Evolutionary conservation across 164 flowering plant genomes (phyloP).

Genomic region (Vitis vinifera): ASM3070453v1 NC_081809.1:1552501-1553000

Average conservation of each 20-base stretch:
- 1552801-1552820: too few relatives aligned
- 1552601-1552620: too few relatives aligned
- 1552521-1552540: too few relatives aligned
- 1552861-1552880: background rate
- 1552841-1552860: constrained; percentile 2
- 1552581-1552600: too few relatives aligned
- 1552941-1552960: constrained; percentile 6
- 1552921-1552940: background rate
- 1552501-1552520: too few relatives aligned
- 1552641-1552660: constrained; percentile 8
- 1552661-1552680: constrained; percentile 17
- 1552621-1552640: background rate
- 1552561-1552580: too few relatives aligned
- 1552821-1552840: background rate
- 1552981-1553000: background rate
- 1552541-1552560: too few relatives aligned
- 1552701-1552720: constrained; percentile 26
- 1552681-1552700: background rate
- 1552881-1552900: constrained; percentile 21
- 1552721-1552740: background rate
- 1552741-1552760: constrained; percentile 11
- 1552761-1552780: background rate
- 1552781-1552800: constrained; percentile 2
- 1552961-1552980: constrained; percentile 7
- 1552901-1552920: background rate